A percentile compares a stretch with the other conserved stretches of the same genome.
These are phyloP conservation scores for Gentiana straminea DNA, from an alignment of 257 asterid genomes.

Conservation along the genomic window DNA sequence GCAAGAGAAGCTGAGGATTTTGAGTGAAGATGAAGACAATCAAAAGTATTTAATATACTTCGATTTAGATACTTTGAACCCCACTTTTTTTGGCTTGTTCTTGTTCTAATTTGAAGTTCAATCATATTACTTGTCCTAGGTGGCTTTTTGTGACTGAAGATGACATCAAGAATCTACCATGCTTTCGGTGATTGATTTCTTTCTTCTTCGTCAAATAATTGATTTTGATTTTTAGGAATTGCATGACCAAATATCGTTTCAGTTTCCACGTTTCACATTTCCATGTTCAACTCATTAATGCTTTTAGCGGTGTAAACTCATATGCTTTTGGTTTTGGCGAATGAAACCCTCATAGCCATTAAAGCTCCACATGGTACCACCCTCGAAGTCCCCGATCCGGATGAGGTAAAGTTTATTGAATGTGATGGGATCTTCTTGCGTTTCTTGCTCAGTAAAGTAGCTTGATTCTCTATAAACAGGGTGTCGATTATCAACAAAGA, in stretches of 20 bases:
- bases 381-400: conserved; percentile 96
- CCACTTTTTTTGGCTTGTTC: conserved; percentile 2
- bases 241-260: too few species aligned
- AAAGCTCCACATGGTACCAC: conserved; percentile 99
- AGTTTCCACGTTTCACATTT: background rate
- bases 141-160: conserved; percentile 94
- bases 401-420: conserved; percentile 45
- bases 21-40: conserved; percentile 72
- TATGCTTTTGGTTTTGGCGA: conserved; percentile 26
- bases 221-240: background rate
- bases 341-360: conserved; percentile 75
- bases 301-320: background rate
- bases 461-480: conserved; percentile 31
- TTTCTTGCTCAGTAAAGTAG: conserved; percentile 13
- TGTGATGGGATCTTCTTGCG: conserved; percentile 13
- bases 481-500: conserved; percentile 83
- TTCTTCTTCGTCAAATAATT: background rate
- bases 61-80: conserved; percentile 8
- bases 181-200: conserved; percentile 57
- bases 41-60: conserved; percentile 39
- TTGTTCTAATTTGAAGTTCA: conserved; percentile 12
- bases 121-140: conserved; percentile 30
- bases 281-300: background rate
- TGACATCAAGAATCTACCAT: conserved; percentile 65
- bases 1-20: conserved; percentile 63